Evolutionary conservation across 1,139 yeast species (phyloP).

Genomic region (Ogataea hybrid): DNA sequence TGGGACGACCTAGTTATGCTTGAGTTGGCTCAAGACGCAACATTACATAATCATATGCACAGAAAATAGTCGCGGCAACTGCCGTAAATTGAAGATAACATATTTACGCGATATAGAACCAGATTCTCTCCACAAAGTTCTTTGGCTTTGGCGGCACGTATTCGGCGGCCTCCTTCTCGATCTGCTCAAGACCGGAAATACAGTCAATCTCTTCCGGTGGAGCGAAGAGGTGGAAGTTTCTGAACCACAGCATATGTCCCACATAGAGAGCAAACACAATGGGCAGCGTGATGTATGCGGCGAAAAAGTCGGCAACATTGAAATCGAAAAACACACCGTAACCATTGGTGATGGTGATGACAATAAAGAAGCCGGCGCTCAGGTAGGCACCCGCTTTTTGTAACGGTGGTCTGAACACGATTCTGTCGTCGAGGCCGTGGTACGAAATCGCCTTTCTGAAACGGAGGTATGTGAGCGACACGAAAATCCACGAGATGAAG

Average conservation of each 20-base stretch:
- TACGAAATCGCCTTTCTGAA: conserved; percentile 52
- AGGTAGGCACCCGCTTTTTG: conserved; percentile 47
- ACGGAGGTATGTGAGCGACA: conserved; percentile 46
- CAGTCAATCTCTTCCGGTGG: conserved; percentile 46
- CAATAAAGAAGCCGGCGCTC: conserved; percentile 40
- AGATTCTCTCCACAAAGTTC: conserved; percentile 36
- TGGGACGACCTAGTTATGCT: not conserved
- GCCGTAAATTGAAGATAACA: no score
- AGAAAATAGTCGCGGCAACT: no score
- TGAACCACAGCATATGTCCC: conserved; percentile 36
- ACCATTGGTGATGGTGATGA: conserved; percentile 56
- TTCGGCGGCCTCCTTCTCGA: conserved; percentile 40
- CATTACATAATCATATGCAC: no score
- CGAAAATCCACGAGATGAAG: conserved; percentile 43
- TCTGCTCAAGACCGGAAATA: conserved; percentile 41
- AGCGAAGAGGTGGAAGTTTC: conserved; percentile 31
- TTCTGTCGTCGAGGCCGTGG: conserved; percentile 44
- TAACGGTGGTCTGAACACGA: conserved; percentile 43
- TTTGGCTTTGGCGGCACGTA: conserved; percentile 36
- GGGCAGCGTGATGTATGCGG: conserved; percentile 63
- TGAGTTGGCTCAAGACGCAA: not conserved
- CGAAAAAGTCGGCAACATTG: conserved; percentile 49
- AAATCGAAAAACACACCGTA: conserved; percentile 45
- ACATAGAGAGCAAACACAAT: conserved; percentile 46
- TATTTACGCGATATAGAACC: conserved; percentile 37